These are phyloP conservation scores for Verbena officinalis DNA, from an alignment of 257 asterid species.

Conservation along the genomic window DNA sequence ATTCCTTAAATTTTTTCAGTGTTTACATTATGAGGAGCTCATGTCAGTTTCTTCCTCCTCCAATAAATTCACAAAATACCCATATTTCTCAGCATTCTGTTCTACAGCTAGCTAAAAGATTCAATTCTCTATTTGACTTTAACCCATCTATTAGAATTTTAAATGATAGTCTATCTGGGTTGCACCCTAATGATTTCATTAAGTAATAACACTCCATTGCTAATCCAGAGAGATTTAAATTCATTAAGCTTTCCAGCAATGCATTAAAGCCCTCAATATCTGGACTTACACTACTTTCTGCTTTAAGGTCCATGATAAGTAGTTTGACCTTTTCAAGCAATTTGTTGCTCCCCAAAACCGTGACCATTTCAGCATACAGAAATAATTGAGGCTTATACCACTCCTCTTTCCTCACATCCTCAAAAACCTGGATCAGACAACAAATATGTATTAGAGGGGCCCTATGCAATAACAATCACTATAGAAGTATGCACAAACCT, in stretches of 20 bases:
- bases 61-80: slow-evolving; percentile 38
- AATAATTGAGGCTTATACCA: slow-evolving; percentile 64
- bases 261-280: slow-evolving; percentile 58
- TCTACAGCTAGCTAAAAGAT: slow-evolving; percentile 41
- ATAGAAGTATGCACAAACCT: slow-evolving; percentile 57
- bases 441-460: neutral
- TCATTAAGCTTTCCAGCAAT: slow-evolving; percentile 58
- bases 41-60: slow-evolving; percentile 43
- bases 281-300: slow-evolving; percentile 43
- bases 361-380: slow-evolving; percentile 60
- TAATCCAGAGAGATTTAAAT: slow-evolving; percentile 47
- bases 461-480: neutral
- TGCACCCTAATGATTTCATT: slow-evolving; percentile 65
- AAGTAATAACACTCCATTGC: slow-evolving; percentile 62
- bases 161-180: slow-evolving; percentile 52
- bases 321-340: slow-evolving; percentile 46
- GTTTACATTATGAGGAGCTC: slow-evolving; percentile 24
- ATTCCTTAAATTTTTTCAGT: slow-evolving; percentile 5
- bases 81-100: slow-evolving; percentile 54
- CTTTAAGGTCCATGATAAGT: slow-evolving; percentile 51
- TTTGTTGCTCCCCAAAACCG: slow-evolving; percentile 67
- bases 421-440: slow-evolving; percentile 53
- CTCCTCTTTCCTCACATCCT: slow-evolving; percentile 60
- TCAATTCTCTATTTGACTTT: slow-evolving; percentile 44
- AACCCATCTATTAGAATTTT: slow-evolving; percentile 51